Conservation (phyloP, 148 eudicot genomes). For the Agrostemma githago region DNA sequence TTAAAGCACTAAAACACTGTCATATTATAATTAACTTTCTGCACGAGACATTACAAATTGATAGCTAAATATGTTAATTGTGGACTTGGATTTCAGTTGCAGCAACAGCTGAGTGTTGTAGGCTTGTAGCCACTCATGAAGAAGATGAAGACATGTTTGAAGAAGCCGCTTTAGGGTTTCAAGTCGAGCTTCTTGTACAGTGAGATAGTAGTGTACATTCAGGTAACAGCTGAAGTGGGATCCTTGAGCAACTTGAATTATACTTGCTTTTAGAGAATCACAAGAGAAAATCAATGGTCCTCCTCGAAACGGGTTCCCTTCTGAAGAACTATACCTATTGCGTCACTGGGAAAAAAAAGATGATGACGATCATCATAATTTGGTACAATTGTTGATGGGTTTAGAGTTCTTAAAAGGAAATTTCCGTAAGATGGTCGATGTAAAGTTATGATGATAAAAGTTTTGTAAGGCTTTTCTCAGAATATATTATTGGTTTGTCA, state of each 20-base stretch:
- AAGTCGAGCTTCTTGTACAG: constrained; percentile 28
- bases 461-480: constrained; percentile 25
- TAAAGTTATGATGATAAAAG: constrained; percentile 13
- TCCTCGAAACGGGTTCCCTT: not conserved
- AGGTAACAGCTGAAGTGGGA: constrained; percentile 31
- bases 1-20: too few species aligned
- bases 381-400: constrained; percentile 18
- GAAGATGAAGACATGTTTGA: constrained; percentile 50
- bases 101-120: constrained; percentile 52
- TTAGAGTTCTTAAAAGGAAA: constrained; percentile 11
- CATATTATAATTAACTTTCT: not conserved
- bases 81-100: constrained; percentile 45
- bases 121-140: constrained; percentile 41
- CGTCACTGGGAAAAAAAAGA: constrained; percentile 7
- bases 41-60: not conserved
- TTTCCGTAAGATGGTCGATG: constrained; percentile 14
- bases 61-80: not conserved
- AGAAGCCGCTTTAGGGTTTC: constrained; percentile 34
- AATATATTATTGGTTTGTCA: constrained; percentile 21
- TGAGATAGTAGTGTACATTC: constrained; percentile 44
- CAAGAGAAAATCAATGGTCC: constrained; percentile 18
- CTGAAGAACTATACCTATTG: constrained; percentile 6
- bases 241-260: constrained; percentile 14
- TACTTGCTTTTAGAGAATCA: constrained; percentile 10
- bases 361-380: constrained; percentile 20